Evolutionary conservation across 768 basidiomycete genomes (phyloP), one percentile per base, ranked within the genome.

Genomic region (Termitomyces sp.): DNA sequence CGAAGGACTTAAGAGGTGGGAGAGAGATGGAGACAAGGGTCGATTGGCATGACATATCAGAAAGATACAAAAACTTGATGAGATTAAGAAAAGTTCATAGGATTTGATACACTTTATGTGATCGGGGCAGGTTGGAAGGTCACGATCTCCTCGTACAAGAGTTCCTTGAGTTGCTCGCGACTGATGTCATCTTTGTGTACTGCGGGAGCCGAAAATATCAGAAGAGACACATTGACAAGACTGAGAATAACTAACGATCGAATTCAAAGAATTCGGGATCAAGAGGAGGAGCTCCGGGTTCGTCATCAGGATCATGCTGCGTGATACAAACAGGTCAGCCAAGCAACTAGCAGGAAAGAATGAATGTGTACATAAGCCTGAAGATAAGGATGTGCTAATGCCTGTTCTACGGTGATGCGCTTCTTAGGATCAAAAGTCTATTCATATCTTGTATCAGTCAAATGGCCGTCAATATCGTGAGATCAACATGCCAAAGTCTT

Each of bases 361-460:
- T 9, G 15, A 50, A 42, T 20, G 9, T 63, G 33, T 80, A 91
- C 90, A 69, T 97, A 96, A 71, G 95, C 91, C 71, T 94, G 93
- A 13, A 96, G 81, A 68, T 96, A 96, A 6, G 95, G 95, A 67
- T 98, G 95, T n/a, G 88, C 88, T 36, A 99, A 78, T 6, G 95
- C 95, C 58, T 95, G 87, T 69, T 98, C 95, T 44, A 95, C 93
- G 0, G 93, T 93, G 71, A 94, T 88, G 47, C 97, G 88, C 72
- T 95, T 97, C 80, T 95, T 95, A 24, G 97, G 96, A 74, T 97
- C 95, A 73, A 98, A 99, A 0, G 97, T 96, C 90, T 91, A 64
- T 48, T 44, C n/a, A 46, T 37, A 50, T 20, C 18, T 30, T 16
- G 45, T 49, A 31, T 42, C 49, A 60, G 42, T 58, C 45, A 57